These are phyloP conservation scores for Ramalina peruviana DNA, from an alignment of 495 filamentous ascomycete species.

Conservation along the genomic window DNA sequence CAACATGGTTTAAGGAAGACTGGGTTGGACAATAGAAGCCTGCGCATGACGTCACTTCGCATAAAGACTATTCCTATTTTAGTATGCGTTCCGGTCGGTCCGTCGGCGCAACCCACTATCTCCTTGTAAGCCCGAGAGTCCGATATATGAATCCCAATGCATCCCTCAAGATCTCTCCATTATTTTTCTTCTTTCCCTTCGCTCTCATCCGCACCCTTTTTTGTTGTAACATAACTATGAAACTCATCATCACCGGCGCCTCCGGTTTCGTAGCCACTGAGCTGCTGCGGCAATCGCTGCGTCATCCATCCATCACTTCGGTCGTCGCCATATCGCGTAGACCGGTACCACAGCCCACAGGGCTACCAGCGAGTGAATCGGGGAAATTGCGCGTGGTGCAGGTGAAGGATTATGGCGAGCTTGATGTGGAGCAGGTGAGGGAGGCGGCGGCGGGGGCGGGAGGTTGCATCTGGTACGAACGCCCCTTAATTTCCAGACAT, in stretches of 20 bases:
- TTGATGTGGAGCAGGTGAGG: conserved; percentile 25
- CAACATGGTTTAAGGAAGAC: too few relatives aligned
- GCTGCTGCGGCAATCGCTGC: conserved; percentile 28
- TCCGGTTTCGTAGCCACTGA: conserved; percentile 34
- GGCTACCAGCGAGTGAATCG: conserved; percentile 7
- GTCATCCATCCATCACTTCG: conserved; percentile 22
- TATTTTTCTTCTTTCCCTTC: too few relatives aligned
- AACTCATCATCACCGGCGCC: conserved; percentile 37
- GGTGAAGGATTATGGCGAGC: conserved; percentile 27
- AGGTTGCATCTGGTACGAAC: conserved; percentile 37
- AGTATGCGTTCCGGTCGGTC: too few relatives aligned
- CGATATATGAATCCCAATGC: too few relatives aligned
- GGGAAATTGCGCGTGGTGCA: conserved; percentile 28
- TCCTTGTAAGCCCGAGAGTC: too few relatives aligned
- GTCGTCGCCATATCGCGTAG: conserved; percentile 27
- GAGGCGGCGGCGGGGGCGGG: conserved; percentile 30
- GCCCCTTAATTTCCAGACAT: background rate
- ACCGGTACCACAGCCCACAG: conserved; percentile 15
- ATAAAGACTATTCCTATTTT: too few relatives aligned
- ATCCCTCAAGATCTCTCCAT: too few relatives aligned
- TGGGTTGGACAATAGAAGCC: too few relatives aligned
- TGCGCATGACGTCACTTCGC: too few relatives aligned
- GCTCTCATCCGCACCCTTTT: too few relatives aligned
- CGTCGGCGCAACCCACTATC: too few relatives aligned
- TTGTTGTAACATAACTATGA: conserved; percentile 22